Conservation (phyloP, 139 green algal genomes). For the Micromonas commoda region DNA sequence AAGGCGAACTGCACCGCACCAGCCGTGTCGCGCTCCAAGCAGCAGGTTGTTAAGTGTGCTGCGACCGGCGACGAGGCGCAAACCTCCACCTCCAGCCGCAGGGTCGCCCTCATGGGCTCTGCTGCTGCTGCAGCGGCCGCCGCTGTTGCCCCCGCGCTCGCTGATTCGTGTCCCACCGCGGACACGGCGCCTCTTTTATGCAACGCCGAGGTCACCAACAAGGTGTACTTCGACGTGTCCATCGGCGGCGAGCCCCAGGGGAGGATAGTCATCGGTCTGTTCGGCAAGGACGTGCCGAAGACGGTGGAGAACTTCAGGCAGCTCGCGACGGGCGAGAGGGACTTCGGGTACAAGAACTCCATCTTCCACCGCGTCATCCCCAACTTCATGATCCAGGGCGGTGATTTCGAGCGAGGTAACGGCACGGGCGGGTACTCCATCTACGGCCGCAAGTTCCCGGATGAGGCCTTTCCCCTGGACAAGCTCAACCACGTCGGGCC, state of each 20-base stretch:
- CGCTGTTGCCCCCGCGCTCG: not conserved
- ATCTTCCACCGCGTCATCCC: conserved; percentile 85
- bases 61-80: too few relatives aligned
- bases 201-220: conserved; percentile 21
- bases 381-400: conserved; percentile 81
- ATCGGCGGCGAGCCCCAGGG: conserved; percentile 44
- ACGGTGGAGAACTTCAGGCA: conserved; percentile 49
- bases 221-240: conserved; percentile 52
- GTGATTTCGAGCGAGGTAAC: conserved; percentile 22
- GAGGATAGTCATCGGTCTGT: conserved; percentile 50
- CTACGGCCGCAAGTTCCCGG: conserved; percentile 34
- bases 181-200: conserved; percentile 4
- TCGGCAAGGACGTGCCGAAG: conserved; percentile 49
- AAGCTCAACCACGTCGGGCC: conserved; percentile 48
- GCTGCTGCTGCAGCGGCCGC: not conserved
- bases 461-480: conserved; percentile 43
- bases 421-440: conserved; percentile 31
- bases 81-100: too few relatives aligned
- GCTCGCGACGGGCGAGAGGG: conserved; percentile 46
- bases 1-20: too few relatives aligned
- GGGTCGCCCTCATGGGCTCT: not conserved
- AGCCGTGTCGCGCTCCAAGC: too few relatives aligned
- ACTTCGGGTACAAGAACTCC: conserved; percentile 39
- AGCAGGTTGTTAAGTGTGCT: too few relatives aligned
- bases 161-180: not conserved